A percentile compares a stretch with the other conserved stretches of the same genome.
These are phyloP conservation scores for Taphrina flavorubra DNA, from an alignment of 1,139 yeast genomes.

Conservation along the genomic window DNA sequence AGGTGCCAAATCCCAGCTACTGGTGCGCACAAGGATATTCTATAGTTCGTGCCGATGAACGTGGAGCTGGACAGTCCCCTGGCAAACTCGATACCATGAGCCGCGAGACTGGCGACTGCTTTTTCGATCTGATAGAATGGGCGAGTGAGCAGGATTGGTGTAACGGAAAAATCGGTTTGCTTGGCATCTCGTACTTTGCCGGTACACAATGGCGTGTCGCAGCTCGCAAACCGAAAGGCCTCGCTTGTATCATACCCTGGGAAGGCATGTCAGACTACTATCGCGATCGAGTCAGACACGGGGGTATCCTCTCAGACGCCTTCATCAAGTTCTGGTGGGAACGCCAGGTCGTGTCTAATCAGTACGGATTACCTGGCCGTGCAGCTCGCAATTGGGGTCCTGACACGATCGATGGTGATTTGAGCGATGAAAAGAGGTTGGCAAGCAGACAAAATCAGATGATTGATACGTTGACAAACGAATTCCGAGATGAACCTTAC, in stretches of 20 bases:
- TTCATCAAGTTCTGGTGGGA: constrained; percentile 22
- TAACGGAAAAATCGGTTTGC: constrained; percentile 1
- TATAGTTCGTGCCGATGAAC: background rate
- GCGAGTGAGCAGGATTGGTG: constrained; percentile 3
- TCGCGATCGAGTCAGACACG: constrained; percentile 18
- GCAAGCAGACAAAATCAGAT: constrained; percentile 13
- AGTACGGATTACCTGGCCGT: constrained; percentile 7
- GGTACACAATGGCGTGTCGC: constrained; percentile 18
- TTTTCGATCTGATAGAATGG: constrained; percentile 9
- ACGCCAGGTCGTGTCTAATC: constrained; percentile 11
- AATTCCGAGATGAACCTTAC: constrained; percentile 3
- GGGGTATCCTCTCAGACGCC: background rate
- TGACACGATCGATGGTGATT: background rate
- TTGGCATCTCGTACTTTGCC: constrained; percentile 18
- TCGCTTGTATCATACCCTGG: constrained; percentile 16
- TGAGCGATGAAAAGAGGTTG: background rate
- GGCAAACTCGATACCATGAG: constrained; percentile 12
- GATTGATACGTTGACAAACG: constrained; percentile 4
- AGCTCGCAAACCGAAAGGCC: constrained; percentile 14
- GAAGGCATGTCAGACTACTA: constrained; percentile 17
- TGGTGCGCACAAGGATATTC: constrained; percentile 9
- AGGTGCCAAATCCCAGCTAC: constrained; percentile 16
- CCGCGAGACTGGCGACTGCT: constrained; percentile 3
- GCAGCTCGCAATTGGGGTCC: constrained; percentile 14
- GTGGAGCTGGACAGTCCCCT: constrained; percentile 2